Evolutionary conservation across 371 early-diverging fungal species (phyloP).

Genomic region (Capniomyces stellatus): DNA sequence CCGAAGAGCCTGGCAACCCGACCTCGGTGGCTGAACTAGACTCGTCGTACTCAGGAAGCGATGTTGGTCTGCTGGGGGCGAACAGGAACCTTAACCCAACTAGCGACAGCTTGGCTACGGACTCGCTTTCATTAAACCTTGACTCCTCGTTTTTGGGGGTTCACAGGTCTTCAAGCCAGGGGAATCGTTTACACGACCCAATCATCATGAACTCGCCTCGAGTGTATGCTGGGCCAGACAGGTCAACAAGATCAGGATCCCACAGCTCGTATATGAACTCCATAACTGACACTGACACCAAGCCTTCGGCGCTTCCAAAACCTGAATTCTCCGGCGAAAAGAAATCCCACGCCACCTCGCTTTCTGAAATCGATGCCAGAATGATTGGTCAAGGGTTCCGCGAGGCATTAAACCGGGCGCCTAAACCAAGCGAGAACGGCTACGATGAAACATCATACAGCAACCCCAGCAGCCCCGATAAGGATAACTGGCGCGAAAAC

Average conservation of each 20-base stretch:
- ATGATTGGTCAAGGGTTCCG: slow-evolving; percentile 1
- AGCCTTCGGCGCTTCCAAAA: not conserved
- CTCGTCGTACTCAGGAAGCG: too few species aligned
- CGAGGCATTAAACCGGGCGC: not conserved
- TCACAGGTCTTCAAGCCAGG: too few species aligned
- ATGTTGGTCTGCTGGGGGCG: too few species aligned
- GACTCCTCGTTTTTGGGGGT: too few species aligned
- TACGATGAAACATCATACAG: not conserved
- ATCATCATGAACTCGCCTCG: not conserved
- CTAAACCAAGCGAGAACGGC: not conserved
- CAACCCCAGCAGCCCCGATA: not conserved
- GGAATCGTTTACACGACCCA: too few species aligned
- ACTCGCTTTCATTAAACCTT: too few species aligned
- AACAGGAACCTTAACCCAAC: too few species aligned
- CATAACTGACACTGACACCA: not conserved
- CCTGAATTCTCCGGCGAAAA: not conserved
- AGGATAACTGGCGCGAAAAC: slow-evolving; percentile 1
- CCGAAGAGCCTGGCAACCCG: too few species aligned
- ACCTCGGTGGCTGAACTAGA: too few species aligned
- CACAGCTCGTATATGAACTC: not conserved
- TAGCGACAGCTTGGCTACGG: too few species aligned
- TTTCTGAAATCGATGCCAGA: not conserved
- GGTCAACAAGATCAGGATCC: not conserved
- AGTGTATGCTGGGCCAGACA: not conserved
- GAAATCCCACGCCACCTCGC: not conserved